These are phyloP conservation scores for Fagopyrum homotropicum DNA, from an alignment of 148 eudicot genomes.

Conservation along the genomic window DNA sequence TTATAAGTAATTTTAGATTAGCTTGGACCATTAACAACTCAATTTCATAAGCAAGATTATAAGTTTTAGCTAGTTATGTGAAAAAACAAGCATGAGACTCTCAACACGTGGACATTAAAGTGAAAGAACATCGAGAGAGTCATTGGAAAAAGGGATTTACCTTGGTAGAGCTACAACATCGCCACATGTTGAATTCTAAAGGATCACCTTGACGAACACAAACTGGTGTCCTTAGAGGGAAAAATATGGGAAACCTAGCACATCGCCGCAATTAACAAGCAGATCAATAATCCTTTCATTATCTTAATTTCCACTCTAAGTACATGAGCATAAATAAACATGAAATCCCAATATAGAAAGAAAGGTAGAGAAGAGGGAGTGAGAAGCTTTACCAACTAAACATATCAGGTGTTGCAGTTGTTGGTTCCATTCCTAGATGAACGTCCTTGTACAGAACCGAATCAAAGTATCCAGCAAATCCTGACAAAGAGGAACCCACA, in stretches of 20 bases:
- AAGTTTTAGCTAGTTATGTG: background rate
- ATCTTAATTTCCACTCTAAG: background rate
- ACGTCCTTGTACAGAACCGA: slow-evolving; percentile 87
- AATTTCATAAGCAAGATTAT: background rate
- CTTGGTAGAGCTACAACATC: slow-evolving; percentile 82
- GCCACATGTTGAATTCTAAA: slow-evolving; percentile 78
- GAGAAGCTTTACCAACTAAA: slow-evolving; percentile 69
- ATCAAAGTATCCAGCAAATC: slow-evolving; percentile 96
- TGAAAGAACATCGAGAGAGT: background rate
- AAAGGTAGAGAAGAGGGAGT: background rate
- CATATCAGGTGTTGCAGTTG: slow-evolving; percentile 91
- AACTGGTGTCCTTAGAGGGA: slow-evolving; percentile 74
- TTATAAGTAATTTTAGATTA: no score
- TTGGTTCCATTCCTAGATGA: slow-evolving; percentile 96
- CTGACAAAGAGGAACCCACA: slow-evolving; percentile 24
- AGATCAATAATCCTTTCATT: slow-evolving; percentile 9
- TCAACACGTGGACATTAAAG: background rate
- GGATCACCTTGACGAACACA: slow-evolving; percentile 50
- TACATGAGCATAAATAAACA: background rate
- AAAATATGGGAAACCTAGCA: slow-evolving; percentile 84
- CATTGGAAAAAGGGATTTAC: slow-evolving; percentile 22
- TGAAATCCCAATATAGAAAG: background rate
- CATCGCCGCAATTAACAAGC: slow-evolving; percentile 13
- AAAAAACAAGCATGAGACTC: background rate
- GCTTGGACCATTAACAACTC: background rate